A percentile compares a stretch with the other conserved stretches of the same genome.
phyloP scores from a whole-genome alignment of 768 basidiomycete species.

The Tephrocybe sp. region DNA sequence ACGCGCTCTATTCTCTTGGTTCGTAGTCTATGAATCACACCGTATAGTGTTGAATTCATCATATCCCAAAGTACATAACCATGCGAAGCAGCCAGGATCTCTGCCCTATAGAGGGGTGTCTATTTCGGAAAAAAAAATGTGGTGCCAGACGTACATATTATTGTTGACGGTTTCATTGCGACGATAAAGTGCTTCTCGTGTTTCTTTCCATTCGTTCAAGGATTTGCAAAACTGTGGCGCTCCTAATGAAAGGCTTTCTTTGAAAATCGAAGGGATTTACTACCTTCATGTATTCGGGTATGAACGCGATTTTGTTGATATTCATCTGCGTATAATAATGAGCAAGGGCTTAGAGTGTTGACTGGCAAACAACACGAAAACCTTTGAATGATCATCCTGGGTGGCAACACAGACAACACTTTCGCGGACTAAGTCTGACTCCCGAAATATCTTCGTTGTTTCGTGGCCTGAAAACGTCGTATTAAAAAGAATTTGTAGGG shows the following conservation, averaged over 20 bases:
- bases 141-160: background rate
- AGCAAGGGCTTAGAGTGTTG: background rate
- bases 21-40: conserved; percentile 35
- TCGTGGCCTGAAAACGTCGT: background rate
- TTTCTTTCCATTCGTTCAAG: conserved; percentile 12
- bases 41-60: conserved; percentile 36
- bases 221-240: conserved; percentile 12
- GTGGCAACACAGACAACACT: background rate
- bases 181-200: no score
- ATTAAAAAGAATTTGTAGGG: no score
- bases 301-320: conserved; percentile 3
- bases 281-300: conserved; percentile 14
- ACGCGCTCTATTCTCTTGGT: conserved; percentile 38
- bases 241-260: background rate
- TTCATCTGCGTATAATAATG: conserved; percentile 3
- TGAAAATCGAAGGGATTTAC: background rate
- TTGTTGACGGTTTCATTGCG: background rate
- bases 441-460: background rate
- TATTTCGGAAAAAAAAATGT: background rate
- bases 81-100: conserved; percentile 27
- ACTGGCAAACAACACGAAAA: background rate
- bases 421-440: conserved; percentile 8
- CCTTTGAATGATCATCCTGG: conserved; percentile 6
- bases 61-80: conserved; percentile 47
- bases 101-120: conserved; percentile 28